Conservation (phyloP, 1,284 basidiomycete species). For the Coniferiporia weirii region DNA sequence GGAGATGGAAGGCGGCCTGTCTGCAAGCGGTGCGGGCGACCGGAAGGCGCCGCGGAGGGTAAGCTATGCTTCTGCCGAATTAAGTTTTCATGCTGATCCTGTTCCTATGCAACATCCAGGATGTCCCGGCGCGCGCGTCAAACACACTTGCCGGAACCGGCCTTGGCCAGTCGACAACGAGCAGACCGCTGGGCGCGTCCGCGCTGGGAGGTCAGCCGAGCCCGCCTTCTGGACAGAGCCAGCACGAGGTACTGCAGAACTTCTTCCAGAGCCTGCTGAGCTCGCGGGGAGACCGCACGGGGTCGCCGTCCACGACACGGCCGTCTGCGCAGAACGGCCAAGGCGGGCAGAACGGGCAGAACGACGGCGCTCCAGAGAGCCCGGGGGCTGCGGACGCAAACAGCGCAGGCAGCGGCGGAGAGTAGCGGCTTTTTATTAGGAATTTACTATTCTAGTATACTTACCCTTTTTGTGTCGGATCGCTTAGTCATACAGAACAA, state of each 20-base stretch:
- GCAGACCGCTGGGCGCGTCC: constrained; percentile 34
- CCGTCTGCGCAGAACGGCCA: constrained; percentile 1
- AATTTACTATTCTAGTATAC: too few species aligned
- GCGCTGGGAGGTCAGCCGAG: constrained; percentile 39
- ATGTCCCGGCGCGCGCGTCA: constrained; percentile 23
- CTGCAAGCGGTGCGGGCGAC: constrained; percentile 6
- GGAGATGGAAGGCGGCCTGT: constrained; percentile 64
- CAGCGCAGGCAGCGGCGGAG: constrained; percentile 15
- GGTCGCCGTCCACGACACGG: not conserved
- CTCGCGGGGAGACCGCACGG: constrained; percentile 50
- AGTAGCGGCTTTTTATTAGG: constrained; percentile 5
- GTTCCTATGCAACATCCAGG: constrained; percentile 1
- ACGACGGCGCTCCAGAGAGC: not conserved
- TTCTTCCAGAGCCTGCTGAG: constrained; percentile 81
- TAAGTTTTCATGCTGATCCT: not conserved
- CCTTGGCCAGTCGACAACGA: constrained; percentile 23
- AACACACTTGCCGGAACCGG: constrained; percentile 22
- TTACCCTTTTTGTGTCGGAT: not conserved
- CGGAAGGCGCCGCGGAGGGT: constrained; percentile 23
- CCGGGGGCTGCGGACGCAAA: constrained; percentile 6
- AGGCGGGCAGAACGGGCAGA: not conserved
- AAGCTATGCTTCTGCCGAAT: constrained; percentile 5
- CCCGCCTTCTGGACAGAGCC: constrained; percentile 52
- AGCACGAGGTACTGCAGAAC: constrained; percentile 79
- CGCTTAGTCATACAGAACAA: not conserved